phyloP scores from a whole-genome alignment of 345 rosid species.

The Cardiospermum halicacabum region DNA sequence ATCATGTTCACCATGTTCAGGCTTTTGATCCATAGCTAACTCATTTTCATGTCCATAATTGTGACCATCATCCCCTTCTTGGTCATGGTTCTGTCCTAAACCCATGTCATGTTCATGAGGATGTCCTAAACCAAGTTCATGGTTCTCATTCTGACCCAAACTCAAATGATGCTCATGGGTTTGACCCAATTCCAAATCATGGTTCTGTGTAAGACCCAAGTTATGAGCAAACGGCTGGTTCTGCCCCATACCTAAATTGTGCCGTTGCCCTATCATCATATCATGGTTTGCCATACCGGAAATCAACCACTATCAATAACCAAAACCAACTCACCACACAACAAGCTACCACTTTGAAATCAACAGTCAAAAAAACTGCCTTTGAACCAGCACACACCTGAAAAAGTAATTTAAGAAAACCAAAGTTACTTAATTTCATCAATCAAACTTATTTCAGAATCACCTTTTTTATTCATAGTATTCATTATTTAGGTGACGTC shows the following conservation, averaged over 20 bases:
- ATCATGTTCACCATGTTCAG: slow-evolving; percentile 44
- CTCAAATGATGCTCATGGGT: slow-evolving; percentile 55
- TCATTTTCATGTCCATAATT: slow-evolving; percentile 48
- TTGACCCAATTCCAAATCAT: slow-evolving; percentile 59
- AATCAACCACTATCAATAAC: slow-evolving; percentile 12
- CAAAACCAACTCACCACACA: slow-evolving; percentile 9
- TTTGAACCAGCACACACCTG: slow-evolving; percentile 11
- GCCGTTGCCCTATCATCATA: slow-evolving; percentile 68
- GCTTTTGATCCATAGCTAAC: slow-evolving; percentile 47
- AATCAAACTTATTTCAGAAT: neutral
- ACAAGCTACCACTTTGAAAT: slow-evolving; percentile 2
- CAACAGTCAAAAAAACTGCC: slow-evolving; percentile 6
- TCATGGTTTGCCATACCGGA: slow-evolving; percentile 72
- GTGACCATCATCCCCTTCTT: slow-evolving; percentile 51
- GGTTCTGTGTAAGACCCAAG: slow-evolving; percentile 59
- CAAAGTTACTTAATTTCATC: neutral
- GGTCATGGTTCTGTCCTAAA: slow-evolving; percentile 55
- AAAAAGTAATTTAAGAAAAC: neutral
- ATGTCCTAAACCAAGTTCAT: slow-evolving; percentile 55
- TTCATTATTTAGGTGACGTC: neutral
- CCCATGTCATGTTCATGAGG: slow-evolving; percentile 50
- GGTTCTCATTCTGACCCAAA: slow-evolving; percentile 56
- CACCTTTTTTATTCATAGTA: neutral
- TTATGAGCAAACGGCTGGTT: slow-evolving; percentile 61
- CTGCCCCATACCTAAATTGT: slow-evolving; percentile 52